Evolutionary conservation across 192 early-diverging fungal species (phyloP).

Genomic region (Coemansia erecta): DNA sequence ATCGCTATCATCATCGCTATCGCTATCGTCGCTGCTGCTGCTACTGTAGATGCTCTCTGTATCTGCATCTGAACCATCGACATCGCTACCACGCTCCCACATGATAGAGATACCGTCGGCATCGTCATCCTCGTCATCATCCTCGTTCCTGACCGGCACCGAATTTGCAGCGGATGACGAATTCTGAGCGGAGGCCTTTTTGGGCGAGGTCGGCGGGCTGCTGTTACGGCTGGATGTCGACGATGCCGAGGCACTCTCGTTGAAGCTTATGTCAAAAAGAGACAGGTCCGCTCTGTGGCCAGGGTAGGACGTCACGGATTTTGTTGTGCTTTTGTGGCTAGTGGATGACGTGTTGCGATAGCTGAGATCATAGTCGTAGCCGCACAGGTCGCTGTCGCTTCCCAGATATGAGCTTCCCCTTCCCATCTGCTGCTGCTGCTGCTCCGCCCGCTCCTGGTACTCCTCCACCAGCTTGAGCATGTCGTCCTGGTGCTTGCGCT

Average conservation of each 20-base stretch:
- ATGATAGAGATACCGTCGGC: conserved; percentile 12
- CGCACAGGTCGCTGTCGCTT: conserved; percentile 13
- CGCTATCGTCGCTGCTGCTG: not conserved
- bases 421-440: conserved; percentile 5
- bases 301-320: not conserved
- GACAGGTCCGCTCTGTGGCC: not conserved
- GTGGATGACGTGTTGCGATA: too few relatives aligned
- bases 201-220: not conserved
- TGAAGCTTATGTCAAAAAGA: conserved; percentile 1
- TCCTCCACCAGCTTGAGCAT: conserved; percentile 27
- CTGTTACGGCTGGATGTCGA: not conserved
- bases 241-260: not conserved
- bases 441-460: conserved; percentile 22
- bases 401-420: conserved; percentile 5
- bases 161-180: not conserved
- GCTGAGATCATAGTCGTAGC: not conserved
- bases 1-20: conserved; percentile 12
- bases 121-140: conserved; percentile 7
- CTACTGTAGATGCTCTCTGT: not conserved
- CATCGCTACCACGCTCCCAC: not conserved
- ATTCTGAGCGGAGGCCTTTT: not conserved
- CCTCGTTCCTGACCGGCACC: not conserved
- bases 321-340: not conserved
- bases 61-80: conserved; percentile 6
- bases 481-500: conserved; percentile 45